Evolutionary conservation across 176 grass and related monocot genomes (phyloP), one percentile per base, ranked within the genome.

Genomic region (Otatea glauca): DNA sequence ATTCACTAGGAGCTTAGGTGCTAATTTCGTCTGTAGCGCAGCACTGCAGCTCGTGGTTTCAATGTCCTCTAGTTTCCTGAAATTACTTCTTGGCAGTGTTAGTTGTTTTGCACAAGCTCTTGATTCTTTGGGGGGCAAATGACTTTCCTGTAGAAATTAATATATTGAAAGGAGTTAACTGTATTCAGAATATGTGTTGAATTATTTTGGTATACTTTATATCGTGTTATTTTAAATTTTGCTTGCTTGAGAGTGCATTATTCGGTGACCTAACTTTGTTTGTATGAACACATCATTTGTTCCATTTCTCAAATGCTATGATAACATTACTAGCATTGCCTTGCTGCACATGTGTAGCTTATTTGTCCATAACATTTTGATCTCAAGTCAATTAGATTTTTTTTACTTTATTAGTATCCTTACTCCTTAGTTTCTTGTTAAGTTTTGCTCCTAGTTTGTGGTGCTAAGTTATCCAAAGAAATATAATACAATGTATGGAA

Each of bases 151-250:
- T 67, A 12, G 50, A 85, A 79, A 71, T 27, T 24, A 48, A 39
- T 14, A 63, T 86, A 45, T 70, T 18, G 37, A 25, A 77, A 69
- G 18, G 45, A 63, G 21, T 84, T 74, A n/a, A 21, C 21, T 54
- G 1, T 85, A n/a, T 83, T 75, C 43, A 86, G 32, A 55, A 65
- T 69, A 24, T 37, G 7, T 76, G 44, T 86, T 50, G 21, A 85
- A 70, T 60, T 85, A 49, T 20, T 61, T 70, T 86, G 29, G 63
- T 75, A 29, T 69, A 37, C 43, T 75, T 74, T 75, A 41, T 75
- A 68, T 49, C 5, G 58, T 59, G 13, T 13, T 70, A 43, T 51
- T 41, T 41, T 50, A 74, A 43, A 11, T 85, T 78, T 78, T 85
- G 7, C 74, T 75, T 65, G 18, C 48, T 68, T 75, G 62, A 67